These are phyloP conservation scores for Colletotrichum spinosum DNA, from an alignment of 2,329 filamentous ascomycete species.

Conservation along the genomic window DNA sequence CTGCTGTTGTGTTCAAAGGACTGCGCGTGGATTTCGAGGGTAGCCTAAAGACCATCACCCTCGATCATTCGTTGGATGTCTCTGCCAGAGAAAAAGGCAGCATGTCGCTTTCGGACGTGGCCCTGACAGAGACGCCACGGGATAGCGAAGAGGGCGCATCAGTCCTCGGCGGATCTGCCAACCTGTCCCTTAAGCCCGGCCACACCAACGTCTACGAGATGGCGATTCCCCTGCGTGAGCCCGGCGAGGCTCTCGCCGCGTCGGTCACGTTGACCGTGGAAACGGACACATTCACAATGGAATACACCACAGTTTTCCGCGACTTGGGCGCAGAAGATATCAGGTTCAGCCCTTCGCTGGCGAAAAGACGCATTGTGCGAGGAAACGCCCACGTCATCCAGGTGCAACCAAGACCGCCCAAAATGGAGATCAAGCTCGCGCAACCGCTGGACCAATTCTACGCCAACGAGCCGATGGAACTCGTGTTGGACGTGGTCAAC, in stretches of 20 bases:
- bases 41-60: conserved; percentile 64
- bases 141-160: conserved; percentile 42
- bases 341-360: conserved; percentile 62
- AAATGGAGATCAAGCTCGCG: conserved; percentile 80
- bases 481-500: conserved; percentile 80
- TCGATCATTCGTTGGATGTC: conserved; percentile 55
- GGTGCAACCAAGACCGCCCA: conserved; percentile 90
- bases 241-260: conserved; percentile 78
- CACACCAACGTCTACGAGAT: conserved; percentile 79
- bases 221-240: conserved; percentile 80
- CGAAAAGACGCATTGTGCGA: conserved; percentile 60
- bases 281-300: conserved; percentile 74
- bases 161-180: conserved; percentile 44
- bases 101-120: conserved; percentile 42
- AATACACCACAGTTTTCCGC: conserved; percentile 70
- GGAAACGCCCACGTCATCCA: conserved; percentile 68
- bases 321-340: conserved; percentile 54
- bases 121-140: conserved; percentile 39
- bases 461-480: conserved; percentile 79
- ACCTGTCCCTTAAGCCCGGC: conserved; percentile 75
- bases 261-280: conserved; percentile 73
- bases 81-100: conserved; percentile 39
- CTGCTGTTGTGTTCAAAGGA: conserved; percentile 62
- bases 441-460: conserved; percentile 80
- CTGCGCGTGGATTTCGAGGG: conserved; percentile 68